These are phyloP conservation scores for Globisporangium cederbergense DNA, from an alignment of 352 stramenopile genomes.

Conservation along the genomic window DNA sequence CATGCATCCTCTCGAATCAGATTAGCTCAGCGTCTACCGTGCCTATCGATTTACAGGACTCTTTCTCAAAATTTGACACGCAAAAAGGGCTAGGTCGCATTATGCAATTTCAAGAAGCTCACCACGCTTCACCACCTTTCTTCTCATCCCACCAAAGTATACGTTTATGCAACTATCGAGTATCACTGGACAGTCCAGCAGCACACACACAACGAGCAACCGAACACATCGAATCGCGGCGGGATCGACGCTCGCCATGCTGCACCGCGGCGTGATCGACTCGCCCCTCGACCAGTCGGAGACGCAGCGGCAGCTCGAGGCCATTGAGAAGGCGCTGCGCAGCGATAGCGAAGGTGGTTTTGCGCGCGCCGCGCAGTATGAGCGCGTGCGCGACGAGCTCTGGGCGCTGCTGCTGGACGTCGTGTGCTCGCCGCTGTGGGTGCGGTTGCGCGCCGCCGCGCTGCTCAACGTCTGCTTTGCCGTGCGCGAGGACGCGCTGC, in stretches of 20 bases:
- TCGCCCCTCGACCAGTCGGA: constrained; percentile 51
- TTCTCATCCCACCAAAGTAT: not conserved
- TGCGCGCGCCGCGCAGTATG: constrained; percentile 14
- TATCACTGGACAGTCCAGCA: not conserved
- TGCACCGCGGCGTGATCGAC: constrained; percentile 31
- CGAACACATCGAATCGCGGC: not conserved
- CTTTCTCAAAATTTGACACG: no score
- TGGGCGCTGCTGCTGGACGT: constrained; percentile 68
- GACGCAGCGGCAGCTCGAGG: constrained; percentile 40
- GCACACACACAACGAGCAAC: not conserved
- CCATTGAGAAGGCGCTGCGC: constrained; percentile 41
- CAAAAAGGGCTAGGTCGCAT: no score
- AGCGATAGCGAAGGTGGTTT: constrained; percentile 15
- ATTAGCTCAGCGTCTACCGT: no score
- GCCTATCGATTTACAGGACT: no score
- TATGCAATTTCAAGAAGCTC: not conserved
- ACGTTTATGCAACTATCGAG: not conserved
- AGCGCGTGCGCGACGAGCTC: constrained; percentile 36
- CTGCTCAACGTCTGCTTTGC: constrained; percentile 54
- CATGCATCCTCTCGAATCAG: no score
- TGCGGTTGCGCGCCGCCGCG: constrained; percentile 56
- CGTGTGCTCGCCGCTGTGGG: constrained; percentile 59
- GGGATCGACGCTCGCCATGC: constrained; percentile 9
- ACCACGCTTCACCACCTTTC: not conserved
- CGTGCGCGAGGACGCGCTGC: constrained; percentile 22